A percentile compares a stretch with the other conserved stretches of the same genome.
Evolutionary conservation across 441 rosid species (phyloP).

Genomic region (Euphorbia neoarborescens): DNA sequence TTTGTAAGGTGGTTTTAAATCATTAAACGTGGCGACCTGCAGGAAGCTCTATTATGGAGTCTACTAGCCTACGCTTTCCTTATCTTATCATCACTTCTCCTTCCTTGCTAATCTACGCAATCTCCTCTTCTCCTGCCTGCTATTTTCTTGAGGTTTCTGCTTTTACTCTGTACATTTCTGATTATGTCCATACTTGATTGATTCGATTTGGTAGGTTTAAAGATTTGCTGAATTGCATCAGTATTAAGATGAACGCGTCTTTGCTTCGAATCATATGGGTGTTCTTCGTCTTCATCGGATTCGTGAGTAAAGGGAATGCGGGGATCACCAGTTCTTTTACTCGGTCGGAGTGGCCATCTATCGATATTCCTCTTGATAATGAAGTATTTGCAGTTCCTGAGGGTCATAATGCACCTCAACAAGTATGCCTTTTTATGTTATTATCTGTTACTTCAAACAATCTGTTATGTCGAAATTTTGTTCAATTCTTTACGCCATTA

Average conservation of each 20-base stretch:
- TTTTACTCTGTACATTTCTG: neutral
- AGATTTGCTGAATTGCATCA: constrained; percentile 2
- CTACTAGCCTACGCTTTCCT: neutral
- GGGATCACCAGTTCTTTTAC: constrained; percentile 33
- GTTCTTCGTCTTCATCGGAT: constrained; percentile 33
- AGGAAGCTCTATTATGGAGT: neutral
- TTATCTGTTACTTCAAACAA: neutral
- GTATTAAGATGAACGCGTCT: constrained; percentile 26
- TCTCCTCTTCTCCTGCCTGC: neutral
- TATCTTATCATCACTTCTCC: neutral
- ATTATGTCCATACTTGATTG: neutral
- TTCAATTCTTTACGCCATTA: too few relatives aligned
- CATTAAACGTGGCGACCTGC: too few relatives aligned
- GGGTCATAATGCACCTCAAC: constrained; percentile 45
- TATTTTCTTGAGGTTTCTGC: constrained; percentile 3
- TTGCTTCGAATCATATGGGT: constrained; percentile 26
- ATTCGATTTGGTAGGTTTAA: too few relatives aligned
- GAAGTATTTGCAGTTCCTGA: constrained; percentile 37
- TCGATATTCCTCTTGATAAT: constrained; percentile 38
- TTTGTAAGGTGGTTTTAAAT: too few relatives aligned
- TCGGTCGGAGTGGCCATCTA: constrained; percentile 40
- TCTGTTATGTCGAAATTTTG: neutral
- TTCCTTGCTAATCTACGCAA: constrained; percentile 15
- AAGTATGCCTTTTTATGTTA: constrained; percentile 27
- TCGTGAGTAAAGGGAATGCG: constrained; percentile 21